Evolutionary conservation across 306 rosid genomes (phyloP).

Genomic region (Cajanus cajan): DNA sequence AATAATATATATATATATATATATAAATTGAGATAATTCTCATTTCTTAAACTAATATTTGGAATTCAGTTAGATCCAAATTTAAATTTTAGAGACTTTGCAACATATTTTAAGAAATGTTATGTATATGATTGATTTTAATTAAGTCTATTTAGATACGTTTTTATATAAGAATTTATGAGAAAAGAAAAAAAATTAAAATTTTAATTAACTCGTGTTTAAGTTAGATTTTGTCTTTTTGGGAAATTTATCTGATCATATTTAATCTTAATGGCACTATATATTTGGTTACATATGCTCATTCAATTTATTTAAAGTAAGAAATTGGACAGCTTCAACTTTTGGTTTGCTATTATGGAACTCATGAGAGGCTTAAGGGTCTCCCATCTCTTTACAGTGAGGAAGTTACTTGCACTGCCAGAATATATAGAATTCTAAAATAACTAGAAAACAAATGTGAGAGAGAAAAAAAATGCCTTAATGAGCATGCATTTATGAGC

Average conservation of each 20-base stretch:
- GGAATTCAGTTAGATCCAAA: too few relatives aligned
- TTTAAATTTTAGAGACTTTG: neutral
- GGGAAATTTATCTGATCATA: too few relatives aligned
- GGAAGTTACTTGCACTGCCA: constrained; percentile 31
- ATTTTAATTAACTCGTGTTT: too few relatives aligned
- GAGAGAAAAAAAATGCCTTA: neutral
- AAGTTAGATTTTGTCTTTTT: too few relatives aligned
- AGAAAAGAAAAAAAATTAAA: too few relatives aligned
- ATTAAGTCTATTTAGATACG: too few relatives aligned
- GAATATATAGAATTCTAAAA: neutral
- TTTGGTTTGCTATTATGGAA: constrained; percentile 8
- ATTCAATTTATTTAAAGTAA: neutral
- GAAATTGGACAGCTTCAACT: neutral
- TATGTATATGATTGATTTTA: neutral
- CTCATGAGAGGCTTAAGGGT: constrained; percentile 36
- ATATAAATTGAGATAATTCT: too few relatives aligned
- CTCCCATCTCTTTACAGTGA: constrained; percentile 39
- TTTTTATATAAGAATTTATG: too few relatives aligned
- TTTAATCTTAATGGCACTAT: neutral
- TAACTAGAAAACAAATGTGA: neutral
- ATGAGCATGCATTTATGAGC: constrained; percentile 33
- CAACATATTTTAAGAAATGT: neutral
- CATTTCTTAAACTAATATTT: too few relatives aligned
- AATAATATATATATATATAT: too few relatives aligned
- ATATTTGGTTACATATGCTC: neutral